These are phyloP conservation scores for Aeminium ludgeri DNA, from an alignment of 495 filamentous ascomycete genomes.

Conservation along the genomic window DNA sequence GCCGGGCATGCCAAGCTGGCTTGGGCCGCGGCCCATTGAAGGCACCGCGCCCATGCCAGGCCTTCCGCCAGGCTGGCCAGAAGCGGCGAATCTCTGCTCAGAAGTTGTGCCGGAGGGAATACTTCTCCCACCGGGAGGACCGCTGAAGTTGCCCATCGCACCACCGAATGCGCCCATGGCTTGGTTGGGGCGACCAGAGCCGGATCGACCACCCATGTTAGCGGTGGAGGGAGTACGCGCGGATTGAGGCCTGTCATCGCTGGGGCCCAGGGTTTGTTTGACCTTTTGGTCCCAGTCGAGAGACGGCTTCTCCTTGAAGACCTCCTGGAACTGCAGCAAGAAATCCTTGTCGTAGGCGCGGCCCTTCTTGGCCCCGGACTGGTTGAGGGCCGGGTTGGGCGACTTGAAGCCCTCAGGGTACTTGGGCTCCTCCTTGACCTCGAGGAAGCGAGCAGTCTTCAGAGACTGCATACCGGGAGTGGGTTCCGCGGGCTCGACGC, in stretches of 20 bases:
- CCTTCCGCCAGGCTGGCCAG: slow-evolving; percentile 30
- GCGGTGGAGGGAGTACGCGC: slow-evolving; percentile 38
- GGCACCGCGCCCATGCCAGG: slow-evolving; percentile 45
- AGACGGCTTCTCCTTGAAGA: slow-evolving; percentile 90
- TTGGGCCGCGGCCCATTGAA: slow-evolving; percentile 27
- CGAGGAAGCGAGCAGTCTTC: slow-evolving; percentile 68
- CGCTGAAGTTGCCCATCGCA: slow-evolving; percentile 55
- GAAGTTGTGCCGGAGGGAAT: slow-evolving; percentile 56
- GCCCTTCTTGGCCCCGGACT: slow-evolving; percentile 60
- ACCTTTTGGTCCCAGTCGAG: slow-evolving; percentile 75
- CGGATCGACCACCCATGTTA: slow-evolving; percentile 26
- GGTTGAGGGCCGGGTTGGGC: slow-evolving; percentile 79
- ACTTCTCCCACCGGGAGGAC: slow-evolving; percentile 28
- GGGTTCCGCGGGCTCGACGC: slow-evolving; percentile 74
- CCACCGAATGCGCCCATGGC: slow-evolving; percentile 31
- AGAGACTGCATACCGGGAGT: slow-evolving; percentile 84
- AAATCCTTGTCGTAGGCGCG: slow-evolving; percentile 82
- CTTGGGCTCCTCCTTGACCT: slow-evolving; percentile 41
- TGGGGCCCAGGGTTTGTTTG: slow-evolving; percentile 51
- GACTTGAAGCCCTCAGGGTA: slow-evolving; percentile 73
- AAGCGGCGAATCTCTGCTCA: slow-evolving; percentile 39
- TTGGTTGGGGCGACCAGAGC: slow-evolving; percentile 26
- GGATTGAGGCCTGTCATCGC: slow-evolving; percentile 43
- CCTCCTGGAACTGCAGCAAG: slow-evolving; percentile 87
- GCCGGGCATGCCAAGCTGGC: slow-evolving; percentile 11